Conservation (phyloP, 805 yeast species). For the Metschnikowia gelsemii region DNA sequence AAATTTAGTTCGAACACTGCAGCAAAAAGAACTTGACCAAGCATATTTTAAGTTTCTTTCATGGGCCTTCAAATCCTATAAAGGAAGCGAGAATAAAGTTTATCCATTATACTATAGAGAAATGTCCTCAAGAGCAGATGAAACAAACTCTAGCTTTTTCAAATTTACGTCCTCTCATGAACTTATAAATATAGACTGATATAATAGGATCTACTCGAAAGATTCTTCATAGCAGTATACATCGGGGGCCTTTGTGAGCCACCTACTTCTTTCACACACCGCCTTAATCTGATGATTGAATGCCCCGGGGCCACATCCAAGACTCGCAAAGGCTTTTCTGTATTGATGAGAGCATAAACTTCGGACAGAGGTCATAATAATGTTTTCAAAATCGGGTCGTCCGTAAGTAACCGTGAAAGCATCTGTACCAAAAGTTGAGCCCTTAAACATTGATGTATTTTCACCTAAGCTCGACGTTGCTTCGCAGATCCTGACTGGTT, state of each 20-base stretch:
- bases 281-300: conserved; percentile 31
- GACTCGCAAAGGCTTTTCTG: conserved; percentile 36
- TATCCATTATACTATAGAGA: too few relatives aligned
- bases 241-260: conserved; percentile 34
- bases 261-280: conserved; percentile 31
- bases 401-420: conserved; percentile 12
- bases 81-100: too few relatives aligned
- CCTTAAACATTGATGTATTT: not conserved
- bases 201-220: conserved; percentile 12
- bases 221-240: conserved; percentile 43
- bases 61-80: too few relatives aligned
- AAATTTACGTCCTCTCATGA: too few relatives aligned
- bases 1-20: too few relatives aligned
- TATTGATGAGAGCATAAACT: conserved; percentile 14
- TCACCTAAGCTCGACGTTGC: conserved; percentile 5
- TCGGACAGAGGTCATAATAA: conserved; percentile 20
- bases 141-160: too few relatives aligned
- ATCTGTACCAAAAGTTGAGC: not conserved
- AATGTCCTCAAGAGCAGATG: too few relatives aligned
- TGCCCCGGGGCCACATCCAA: conserved; percentile 40
- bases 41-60: too few relatives aligned
- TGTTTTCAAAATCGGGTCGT: conserved; percentile 23
- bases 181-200: too few relatives aligned
- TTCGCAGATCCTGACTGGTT: not conserved
- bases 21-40: too few relatives aligned